Conservation (phyloP, 129 eudicot genomes). For the Flaveria robusta region DNA sequence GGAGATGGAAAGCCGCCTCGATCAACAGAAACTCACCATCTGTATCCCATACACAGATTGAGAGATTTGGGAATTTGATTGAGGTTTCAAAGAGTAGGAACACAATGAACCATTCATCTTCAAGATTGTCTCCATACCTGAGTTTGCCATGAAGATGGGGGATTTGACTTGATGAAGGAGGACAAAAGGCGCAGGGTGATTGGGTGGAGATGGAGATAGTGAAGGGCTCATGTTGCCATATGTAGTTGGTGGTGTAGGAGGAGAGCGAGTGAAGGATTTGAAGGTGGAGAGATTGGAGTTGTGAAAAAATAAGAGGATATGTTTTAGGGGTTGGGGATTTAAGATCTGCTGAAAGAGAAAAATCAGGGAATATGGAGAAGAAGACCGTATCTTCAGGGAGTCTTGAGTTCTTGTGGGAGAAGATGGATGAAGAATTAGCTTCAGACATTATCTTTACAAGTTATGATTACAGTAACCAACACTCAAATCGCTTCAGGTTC, state of each 20-base stretch:
- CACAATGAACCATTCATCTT: slow-evolving; percentile 86
- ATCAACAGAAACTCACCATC: slow-evolving; percentile 88
- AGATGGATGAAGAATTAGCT: slow-evolving; percentile 45
- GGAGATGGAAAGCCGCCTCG: slow-evolving; percentile 85
- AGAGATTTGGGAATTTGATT: slow-evolving; percentile 43
- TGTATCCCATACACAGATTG: slow-evolving; percentile 57
- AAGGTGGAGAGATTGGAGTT: slow-evolving; percentile 80
- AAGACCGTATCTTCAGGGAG: slow-evolving; percentile 78
- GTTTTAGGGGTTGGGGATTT: slow-evolving; percentile 34
- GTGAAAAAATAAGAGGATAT: slow-evolving; percentile 23
- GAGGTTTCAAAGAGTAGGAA: slow-evolving; percentile 66
- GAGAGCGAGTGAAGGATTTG: slow-evolving; percentile 53
- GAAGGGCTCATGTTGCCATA: slow-evolving; percentile 77
- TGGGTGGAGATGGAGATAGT: slow-evolving; percentile 42
- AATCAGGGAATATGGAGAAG: slow-evolving; percentile 80
- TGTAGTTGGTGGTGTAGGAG: slow-evolving; percentile 51
- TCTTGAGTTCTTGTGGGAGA: slow-evolving; percentile 50
- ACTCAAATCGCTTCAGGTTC: background rate
- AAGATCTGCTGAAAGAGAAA: slow-evolving; percentile 36
- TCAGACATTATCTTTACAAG: slow-evolving; percentile 39
- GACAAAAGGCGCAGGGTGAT: slow-evolving; percentile 34
- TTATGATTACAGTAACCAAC: slow-evolving; percentile 20
- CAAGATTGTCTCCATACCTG: slow-evolving; percentile 80
- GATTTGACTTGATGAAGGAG: slow-evolving; percentile 29
- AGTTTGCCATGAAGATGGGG: slow-evolving; percentile 77